Conservation (phyloP, 345 rosid species). For the Gossypium rotundifolium region DNA sequence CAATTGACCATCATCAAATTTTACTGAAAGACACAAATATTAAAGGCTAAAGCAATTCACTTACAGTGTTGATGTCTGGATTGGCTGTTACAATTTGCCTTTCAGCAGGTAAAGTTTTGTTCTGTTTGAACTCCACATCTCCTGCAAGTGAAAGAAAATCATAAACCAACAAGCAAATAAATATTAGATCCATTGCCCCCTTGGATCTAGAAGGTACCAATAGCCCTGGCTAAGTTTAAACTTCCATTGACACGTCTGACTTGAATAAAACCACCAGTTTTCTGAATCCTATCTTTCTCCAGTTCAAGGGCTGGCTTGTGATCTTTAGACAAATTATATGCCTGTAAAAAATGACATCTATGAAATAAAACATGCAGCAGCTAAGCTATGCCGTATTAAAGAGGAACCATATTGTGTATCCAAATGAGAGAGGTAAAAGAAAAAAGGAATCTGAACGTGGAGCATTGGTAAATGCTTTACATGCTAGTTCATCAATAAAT, state of each 20-base stretch:
- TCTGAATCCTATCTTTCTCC: conserved; percentile 62
- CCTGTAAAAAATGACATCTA: no score
- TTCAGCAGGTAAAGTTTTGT: conserved; percentile 54
- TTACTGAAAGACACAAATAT: not conserved
- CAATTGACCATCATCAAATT: not conserved
- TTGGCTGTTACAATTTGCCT: conserved; percentile 75
- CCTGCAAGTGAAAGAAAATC: conserved; percentile 32
- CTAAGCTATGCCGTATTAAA: no score
- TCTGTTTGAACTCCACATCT: conserved; percentile 76
- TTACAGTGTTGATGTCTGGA: conserved; percentile 67
- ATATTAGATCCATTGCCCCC: not conserved
- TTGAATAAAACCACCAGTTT: conserved; percentile 76
- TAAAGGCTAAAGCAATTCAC: conserved; percentile 13
- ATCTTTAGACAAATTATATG: no score
- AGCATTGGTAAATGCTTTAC: no score
- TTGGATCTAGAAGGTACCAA: conserved; percentile 33
- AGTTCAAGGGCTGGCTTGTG: no score
- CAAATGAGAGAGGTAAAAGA: no score
- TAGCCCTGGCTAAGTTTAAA: conserved; percentile 72
- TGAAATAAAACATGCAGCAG: no score
- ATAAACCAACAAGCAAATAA: not conserved
- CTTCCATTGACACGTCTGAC: conserved; percentile 79
- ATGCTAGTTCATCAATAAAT: no score
- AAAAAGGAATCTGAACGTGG: no score
- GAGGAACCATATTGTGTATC: no score